Conservation (phyloP, 208 protist genomes). For the Porcisia deanei region DNA sequence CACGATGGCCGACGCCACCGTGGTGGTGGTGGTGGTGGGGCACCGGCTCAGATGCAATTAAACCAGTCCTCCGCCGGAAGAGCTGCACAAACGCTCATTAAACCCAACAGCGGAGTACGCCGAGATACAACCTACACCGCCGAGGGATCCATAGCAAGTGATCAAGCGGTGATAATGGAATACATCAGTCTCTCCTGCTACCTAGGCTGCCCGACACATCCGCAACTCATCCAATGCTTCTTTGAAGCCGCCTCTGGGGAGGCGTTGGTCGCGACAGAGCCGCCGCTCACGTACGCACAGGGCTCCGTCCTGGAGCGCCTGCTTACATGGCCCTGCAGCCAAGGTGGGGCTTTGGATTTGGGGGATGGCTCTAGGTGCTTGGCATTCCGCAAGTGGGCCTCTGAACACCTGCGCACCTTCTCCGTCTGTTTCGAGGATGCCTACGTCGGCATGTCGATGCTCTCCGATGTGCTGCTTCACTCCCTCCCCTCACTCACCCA, state of each 20-base stretch:
- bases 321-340: background rate
- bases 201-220: slow-evolving; percentile 10
- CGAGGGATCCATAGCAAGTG: background rate
- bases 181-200: slow-evolving; percentile 14
- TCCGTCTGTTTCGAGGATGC: slow-evolving; percentile 10
- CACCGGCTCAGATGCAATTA: background rate
- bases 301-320: slow-evolving; percentile 7
- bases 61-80: background rate
- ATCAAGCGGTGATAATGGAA: slow-evolving; percentile 6
- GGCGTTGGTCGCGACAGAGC: slow-evolving; percentile 10
- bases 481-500: slow-evolving; percentile 7
- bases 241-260: slow-evolving; percentile 3
- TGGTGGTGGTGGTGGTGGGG: slow-evolving; percentile 3
- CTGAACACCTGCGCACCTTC: slow-evolving; percentile 5
- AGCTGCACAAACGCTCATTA: background rate
- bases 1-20: slow-evolving; percentile 3
- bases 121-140: background rate
- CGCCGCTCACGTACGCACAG: slow-evolving; percentile 15
- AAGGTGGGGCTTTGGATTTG: background rate
- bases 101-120: background rate
- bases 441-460: background rate
- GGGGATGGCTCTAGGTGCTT: background rate
- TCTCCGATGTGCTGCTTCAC: slow-evolving; percentile 6
- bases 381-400: slow-evolving; percentile 5
- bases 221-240: slow-evolving; percentile 11